Conservation (phyloP, 176 grass and related monocot species). For the Oryza nivara region DNA sequence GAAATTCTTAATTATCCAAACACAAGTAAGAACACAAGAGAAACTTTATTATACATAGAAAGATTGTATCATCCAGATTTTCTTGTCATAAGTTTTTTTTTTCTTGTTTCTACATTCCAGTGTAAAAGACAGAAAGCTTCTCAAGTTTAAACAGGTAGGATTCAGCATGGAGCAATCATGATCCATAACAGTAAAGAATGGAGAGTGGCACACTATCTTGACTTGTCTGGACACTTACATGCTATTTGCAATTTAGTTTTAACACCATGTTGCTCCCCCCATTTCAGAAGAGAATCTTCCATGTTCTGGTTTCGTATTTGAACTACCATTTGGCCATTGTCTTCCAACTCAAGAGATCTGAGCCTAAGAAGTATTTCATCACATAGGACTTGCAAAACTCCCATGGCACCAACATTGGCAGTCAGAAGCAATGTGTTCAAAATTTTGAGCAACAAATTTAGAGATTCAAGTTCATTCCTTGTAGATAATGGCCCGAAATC, state of each 20-base stretch:
- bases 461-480: constrained; percentile 89
- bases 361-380: constrained; percentile 56
- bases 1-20: neutral
- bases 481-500: constrained; percentile 71
- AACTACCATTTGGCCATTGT: constrained; percentile 43
- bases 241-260: constrained; percentile 78
- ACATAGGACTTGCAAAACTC: constrained; percentile 55
- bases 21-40: neutral
- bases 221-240: constrained; percentile 58
- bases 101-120: neutral
- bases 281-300: constrained; percentile 77
- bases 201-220: constrained; percentile 43
- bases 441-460: constrained; percentile 61
- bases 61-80: neutral
- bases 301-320: constrained; percentile 40
- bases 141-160: neutral
- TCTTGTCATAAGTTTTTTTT: constrained; percentile 2
- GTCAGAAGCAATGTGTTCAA: constrained; percentile 48
- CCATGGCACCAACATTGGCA: constrained; percentile 36
- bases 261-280: constrained; percentile 79
- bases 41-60: neutral
- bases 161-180: neutral
- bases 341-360: constrained; percentile 40
- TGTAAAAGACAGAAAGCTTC: neutral
- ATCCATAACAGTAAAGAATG: neutral